A percentile compares a stretch with the other conserved stretches of the same genome.
These are phyloP conservation scores for Didymella arachidicola DNA, from an alignment of 2,329 filamentous ascomycete species.

Conservation along the genomic window DNA sequence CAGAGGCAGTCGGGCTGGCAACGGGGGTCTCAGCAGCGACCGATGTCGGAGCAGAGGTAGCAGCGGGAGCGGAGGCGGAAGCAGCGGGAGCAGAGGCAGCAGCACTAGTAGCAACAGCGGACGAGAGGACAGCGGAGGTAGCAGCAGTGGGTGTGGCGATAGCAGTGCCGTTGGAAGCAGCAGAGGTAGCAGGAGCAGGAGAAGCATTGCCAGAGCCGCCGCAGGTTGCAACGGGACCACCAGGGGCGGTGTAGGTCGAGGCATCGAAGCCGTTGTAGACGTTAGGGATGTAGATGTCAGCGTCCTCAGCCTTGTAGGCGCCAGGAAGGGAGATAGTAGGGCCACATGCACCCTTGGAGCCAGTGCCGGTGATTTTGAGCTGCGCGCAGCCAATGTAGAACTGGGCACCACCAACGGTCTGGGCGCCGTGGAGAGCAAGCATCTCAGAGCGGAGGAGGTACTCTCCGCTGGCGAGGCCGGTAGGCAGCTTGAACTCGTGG, in stretches of 20 bases:
- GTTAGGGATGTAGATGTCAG: conserved; percentile 49
- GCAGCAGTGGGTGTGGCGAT: conserved; percentile 12
- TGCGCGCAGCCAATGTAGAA: conserved; percentile 58
- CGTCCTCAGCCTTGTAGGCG: conserved; percentile 43
- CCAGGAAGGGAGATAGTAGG: conserved; percentile 54
- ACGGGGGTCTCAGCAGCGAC: conserved; percentile 26
- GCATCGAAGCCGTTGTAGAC: conserved; percentile 47
- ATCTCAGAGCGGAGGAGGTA: conserved; percentile 56
- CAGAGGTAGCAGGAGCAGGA: conserved; percentile 20
- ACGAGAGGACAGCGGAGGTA: conserved; percentile 14
- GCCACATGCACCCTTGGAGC: conserved; percentile 46
- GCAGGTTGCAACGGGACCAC: conserved; percentile 40
- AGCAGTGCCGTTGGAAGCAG: conserved; percentile 23
- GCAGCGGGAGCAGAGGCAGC: conserved; percentile 7
- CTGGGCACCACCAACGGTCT: conserved; percentile 49
- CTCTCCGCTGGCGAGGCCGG: conserved; percentile 50
- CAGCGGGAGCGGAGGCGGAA: conserved; percentile 9
- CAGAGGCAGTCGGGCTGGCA: conserved; percentile 9
- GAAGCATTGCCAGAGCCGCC: conserved; percentile 29
- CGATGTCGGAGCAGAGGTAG: conserved; percentile 22
- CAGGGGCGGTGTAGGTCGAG: conserved; percentile 41
- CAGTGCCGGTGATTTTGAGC: conserved; percentile 54
- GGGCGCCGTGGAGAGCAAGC: conserved; percentile 55
- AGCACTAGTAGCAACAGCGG: conserved; percentile 7
- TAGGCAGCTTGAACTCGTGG: conserved; percentile 50